Evolutionary conservation across 345 rosid species (phyloP), one percentile per base, ranked within the genome.

Genomic region (Euphorbia tirucalli): DNA sequence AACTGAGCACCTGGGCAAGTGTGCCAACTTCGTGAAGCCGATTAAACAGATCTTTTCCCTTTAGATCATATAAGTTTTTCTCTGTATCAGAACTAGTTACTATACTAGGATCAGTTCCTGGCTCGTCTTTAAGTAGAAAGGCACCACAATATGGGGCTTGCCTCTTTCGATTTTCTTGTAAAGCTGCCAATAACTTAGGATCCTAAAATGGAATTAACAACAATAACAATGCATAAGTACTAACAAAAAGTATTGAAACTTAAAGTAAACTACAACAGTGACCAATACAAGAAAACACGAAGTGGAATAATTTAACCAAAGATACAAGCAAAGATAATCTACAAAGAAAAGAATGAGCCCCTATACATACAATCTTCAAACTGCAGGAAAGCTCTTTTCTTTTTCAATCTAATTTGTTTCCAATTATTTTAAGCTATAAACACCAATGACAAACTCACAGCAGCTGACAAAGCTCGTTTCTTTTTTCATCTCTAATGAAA

Each of bases 61-160:
- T 90, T 35, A 95, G 81, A 11, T 88, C 94, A 59, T 71, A 72
- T 25, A 85, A 75, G 69, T 75, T 86, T 86, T 92, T 95, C 55
- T 92, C 98, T 35, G 86, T 44, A 60, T 93, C 97, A 60, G 90
- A 72, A 70, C 82, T 82, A 57, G 93, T 78, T 78, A 84, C 85
- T 62, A 77, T 57, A 67, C 79, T 83, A 71, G 96, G 78, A 84
- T 93, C 98, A 75, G 85, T 71, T 60, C 83, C 91, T 8, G 89
- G 81, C 68, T 88, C 96, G 82, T 95, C 98, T 85, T 95, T 93
- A 46, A 95, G 76, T 83, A 95, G 98, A 84, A 95, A 93, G 28
- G 99, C 96, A 61, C 99, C 97, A 22, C 94, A 93, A 83, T 95
- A 95, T 9, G 99, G 99, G 68, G 99, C 97, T 81, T 92, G 98